A percentile compares a stretch with the other conserved stretches of the same genome.
These are phyloP conservation scores for Mycena galericulata DNA, from an alignment of 768 basidiomycete genomes.

Conservation along the genomic window DNA sequence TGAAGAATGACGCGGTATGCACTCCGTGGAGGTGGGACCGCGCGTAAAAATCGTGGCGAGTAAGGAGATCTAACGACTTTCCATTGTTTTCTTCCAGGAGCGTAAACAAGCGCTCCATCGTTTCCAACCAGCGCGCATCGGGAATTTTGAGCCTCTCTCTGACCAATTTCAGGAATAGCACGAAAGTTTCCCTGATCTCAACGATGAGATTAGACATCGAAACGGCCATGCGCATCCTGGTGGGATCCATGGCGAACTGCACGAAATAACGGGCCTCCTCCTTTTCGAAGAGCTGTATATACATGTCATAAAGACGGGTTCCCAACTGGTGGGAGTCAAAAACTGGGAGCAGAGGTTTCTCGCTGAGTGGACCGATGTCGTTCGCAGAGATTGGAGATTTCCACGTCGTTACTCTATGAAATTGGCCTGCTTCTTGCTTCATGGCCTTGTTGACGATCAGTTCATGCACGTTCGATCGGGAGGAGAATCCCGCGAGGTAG, in stretches of 20 bases:
- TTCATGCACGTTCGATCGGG: constrained; percentile 56
- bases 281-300: constrained; percentile 56
- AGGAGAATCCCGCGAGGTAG: constrained; percentile 54
- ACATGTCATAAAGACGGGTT: constrained; percentile 54
- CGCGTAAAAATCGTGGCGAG: constrained; percentile 61
- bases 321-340: constrained; percentile 51
- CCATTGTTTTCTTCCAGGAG: constrained; percentile 38
- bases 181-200: constrained; percentile 64
- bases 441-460: constrained; percentile 34
- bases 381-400: constrained; percentile 43
- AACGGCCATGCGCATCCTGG: constrained; percentile 26
- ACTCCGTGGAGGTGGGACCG: constrained; percentile 57
- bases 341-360: constrained; percentile 19
- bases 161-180: constrained; percentile 54
- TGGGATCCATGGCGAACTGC: neutral
- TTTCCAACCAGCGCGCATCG: constrained; percentile 53
- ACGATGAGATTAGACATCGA: constrained; percentile 46
- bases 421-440: constrained; percentile 37
- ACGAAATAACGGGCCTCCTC: constrained; percentile 45
- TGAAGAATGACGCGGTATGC: constrained; percentile 42
- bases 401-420: constrained; percentile 55
- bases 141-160: constrained; percentile 46
- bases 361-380: constrained; percentile 12
- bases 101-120: constrained; percentile 50
- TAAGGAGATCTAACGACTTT: constrained; percentile 43